phyloP scores from a whole-genome alignment of 306 rosid species.

The Biancaea sappan region DNA sequence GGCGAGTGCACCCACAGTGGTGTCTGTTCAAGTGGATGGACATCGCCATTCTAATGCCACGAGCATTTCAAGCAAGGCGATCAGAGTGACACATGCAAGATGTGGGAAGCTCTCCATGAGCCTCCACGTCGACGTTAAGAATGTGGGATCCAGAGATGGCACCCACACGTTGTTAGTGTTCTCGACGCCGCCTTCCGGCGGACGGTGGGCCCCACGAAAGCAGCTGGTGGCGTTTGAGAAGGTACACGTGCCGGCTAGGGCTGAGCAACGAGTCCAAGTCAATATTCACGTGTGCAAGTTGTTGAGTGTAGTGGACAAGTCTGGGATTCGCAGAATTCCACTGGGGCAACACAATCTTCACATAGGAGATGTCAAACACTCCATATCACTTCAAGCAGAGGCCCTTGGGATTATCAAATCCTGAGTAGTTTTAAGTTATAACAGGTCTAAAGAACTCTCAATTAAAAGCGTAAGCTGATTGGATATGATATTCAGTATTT shows the following conservation, averaged over 20 bases:
- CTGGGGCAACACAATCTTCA: slow-evolving; percentile 67
- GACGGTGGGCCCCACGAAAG: slow-evolving; percentile 64
- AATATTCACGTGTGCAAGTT: slow-evolving; percentile 77
- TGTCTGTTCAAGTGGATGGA: slow-evolving; percentile 60
- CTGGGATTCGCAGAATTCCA: slow-evolving; percentile 77
- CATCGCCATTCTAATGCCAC: slow-evolving; percentile 40
- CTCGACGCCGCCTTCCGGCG: slow-evolving; percentile 61
- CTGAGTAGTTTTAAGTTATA: too few species aligned
- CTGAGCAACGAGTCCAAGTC: slow-evolving; percentile 47
- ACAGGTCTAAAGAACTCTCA: slow-evolving; percentile 8
- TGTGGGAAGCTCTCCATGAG: slow-evolving; percentile 61
- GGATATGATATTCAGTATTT: slow-evolving; percentile 24
- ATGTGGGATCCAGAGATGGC: slow-evolving; percentile 71
- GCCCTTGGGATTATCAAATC: slow-evolving; percentile 64
- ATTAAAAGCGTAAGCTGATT: slow-evolving; percentile 26
- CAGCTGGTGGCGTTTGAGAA: slow-evolving; percentile 76
- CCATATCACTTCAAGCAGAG: slow-evolving; percentile 60
- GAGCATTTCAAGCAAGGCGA: slow-evolving; percentile 53
- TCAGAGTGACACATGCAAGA: slow-evolving; percentile 75
- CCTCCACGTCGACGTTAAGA: slow-evolving; percentile 62
- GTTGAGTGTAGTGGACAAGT: slow-evolving; percentile 74
- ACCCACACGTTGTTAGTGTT: slow-evolving; percentile 70
- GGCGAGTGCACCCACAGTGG: slow-evolving; percentile 54
- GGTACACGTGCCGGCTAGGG: slow-evolving; percentile 56
- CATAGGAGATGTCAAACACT: slow-evolving; percentile 62